These are phyloP conservation scores for Sporopachydermia quercuum DNA, from an alignment of 805 yeast genomes.

Conservation along the genomic window DNA sequence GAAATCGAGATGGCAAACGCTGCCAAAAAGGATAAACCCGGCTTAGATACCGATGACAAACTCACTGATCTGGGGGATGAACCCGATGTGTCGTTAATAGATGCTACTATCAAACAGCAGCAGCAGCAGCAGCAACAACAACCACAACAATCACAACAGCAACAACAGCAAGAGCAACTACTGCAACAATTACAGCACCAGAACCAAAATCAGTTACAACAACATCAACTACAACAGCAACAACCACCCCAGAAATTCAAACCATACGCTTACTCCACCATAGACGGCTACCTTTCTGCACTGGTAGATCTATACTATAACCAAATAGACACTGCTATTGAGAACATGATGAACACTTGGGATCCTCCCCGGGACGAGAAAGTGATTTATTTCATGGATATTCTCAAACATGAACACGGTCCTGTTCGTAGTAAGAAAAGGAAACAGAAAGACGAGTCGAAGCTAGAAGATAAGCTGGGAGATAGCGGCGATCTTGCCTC, in stretches of 20 bases:
- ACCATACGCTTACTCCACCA: conserved; percentile 1
- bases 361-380: not conserved
- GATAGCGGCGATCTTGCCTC: not conserved
- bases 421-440: not conserved
- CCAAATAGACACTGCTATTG: not conserved
- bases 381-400: not conserved
- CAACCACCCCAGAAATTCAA: not conserved
- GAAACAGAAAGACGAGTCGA: not conserved
- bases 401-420: not conserved
- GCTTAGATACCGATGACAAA: too few species aligned
- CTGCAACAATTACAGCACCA: too few species aligned
- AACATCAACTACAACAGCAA: too few species aligned
- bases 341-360: conserved; percentile 1
- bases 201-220: too few species aligned
- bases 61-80: too few species aligned
- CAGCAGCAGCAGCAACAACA: too few species aligned
- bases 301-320: conserved; percentile 1
- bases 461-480: not conserved
- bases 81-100: too few species aligned
- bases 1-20: not conserved
- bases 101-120: too few species aligned
- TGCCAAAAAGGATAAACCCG: conserved; percentile 1
- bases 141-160: too few species aligned
- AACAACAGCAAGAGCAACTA: too few species aligned
- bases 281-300: not conserved